Evolutionary conservation across 306 rosid species (phyloP).

Genomic region (Lithocarpus polystachyus): DNA sequence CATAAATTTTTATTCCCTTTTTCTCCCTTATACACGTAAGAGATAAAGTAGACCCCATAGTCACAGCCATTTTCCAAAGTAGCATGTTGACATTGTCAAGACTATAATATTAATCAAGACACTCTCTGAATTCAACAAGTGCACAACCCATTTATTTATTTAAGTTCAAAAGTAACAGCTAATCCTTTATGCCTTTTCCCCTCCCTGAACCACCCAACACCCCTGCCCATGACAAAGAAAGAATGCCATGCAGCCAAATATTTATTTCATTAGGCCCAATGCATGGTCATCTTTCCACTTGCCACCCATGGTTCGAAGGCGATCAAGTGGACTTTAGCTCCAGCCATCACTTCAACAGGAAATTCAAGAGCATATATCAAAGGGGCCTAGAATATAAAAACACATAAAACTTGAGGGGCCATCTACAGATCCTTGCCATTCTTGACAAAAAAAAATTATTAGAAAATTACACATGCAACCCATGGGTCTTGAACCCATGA

Average conservation of each 20-base stretch:
- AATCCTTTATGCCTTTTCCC: background rate
- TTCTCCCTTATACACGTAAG: background rate
- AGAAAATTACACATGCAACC: no score
- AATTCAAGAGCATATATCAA: background rate
- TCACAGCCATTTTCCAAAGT: background rate
- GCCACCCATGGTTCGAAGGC: background rate
- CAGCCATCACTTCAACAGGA: background rate
- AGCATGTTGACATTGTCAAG: background rate
- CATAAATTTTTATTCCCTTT: background rate
- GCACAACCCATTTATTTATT: background rate
- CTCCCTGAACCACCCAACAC: background rate
- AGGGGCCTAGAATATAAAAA: background rate
- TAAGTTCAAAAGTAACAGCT: background rate
- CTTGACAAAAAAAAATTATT: background rate
- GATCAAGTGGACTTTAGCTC: background rate
- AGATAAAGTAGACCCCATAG: background rate
- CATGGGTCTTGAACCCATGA: no score
- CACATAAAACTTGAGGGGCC: background rate
- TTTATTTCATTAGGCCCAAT: background rate
- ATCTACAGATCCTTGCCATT: background rate
- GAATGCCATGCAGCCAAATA: background rate
- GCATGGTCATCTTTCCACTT: background rate
- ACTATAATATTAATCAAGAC: background rate
- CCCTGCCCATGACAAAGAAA: background rate
- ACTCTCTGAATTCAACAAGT: background rate